phyloP scores from a whole-genome alignment of 1,139 yeast genomes.

The Suhomyces bribrorum region DNA sequence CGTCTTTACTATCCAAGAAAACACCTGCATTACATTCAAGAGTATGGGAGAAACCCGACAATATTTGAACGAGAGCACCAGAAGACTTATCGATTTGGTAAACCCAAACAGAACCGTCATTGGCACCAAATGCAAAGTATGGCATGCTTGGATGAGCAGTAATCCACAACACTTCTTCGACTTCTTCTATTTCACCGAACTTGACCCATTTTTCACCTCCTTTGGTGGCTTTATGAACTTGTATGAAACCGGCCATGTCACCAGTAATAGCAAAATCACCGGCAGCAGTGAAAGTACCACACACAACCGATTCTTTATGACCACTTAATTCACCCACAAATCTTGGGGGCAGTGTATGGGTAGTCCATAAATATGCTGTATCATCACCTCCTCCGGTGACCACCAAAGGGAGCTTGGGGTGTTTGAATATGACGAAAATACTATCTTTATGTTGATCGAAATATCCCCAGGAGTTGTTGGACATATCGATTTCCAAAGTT shows the following conservation, averaged over 20 bases:
- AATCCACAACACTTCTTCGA: constrained; percentile 78
- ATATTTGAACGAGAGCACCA: constrained; percentile 62
- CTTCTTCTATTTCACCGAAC: constrained; percentile 75
- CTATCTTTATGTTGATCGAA: constrained; percentile 89
- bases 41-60: constrained; percentile 81
- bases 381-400: constrained; percentile 92
- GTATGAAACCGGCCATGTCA: constrained; percentile 88
- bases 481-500: constrained; percentile 58
- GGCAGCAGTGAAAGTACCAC: constrained; percentile 80
- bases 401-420: constrained; percentile 76
- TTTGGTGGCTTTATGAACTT: constrained; percentile 68
- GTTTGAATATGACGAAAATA: constrained; percentile 72
- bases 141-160: constrained; percentile 68
- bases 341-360: constrained; percentile 80
- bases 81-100: constrained; percentile 66
- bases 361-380: constrained; percentile 86
- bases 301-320: constrained; percentile 84
- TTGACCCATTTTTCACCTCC: constrained; percentile 83
- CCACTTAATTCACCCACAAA: constrained; percentile 72
- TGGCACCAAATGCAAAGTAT: constrained; percentile 90
- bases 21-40: constrained; percentile 76
- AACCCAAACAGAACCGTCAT: constrained; percentile 94
- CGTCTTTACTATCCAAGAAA: constrained; percentile 64
- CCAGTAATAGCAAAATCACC: constrained; percentile 84
- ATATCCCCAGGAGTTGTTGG: constrained; percentile 85